Conservation (phyloP, 2,329 filamentous ascomycete species). For the Fusarium pseudonygamai region DNA sequence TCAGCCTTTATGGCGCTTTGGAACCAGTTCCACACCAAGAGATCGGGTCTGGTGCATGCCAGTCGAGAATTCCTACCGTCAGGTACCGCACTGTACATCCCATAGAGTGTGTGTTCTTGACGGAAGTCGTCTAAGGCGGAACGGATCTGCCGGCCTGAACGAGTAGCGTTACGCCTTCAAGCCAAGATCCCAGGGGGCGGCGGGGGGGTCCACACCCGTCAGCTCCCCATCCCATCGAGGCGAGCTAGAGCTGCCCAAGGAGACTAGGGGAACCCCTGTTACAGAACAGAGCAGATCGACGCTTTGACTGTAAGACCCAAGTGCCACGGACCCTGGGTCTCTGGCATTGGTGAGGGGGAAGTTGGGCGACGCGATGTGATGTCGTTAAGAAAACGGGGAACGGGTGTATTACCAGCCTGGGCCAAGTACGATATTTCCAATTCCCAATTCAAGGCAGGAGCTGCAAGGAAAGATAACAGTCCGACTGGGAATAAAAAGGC, state of each 20-base stretch:
- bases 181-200: slow-evolving; percentile 14
- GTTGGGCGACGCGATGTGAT: background rate
- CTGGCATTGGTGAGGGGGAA: background rate
- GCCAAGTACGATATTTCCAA: background rate
- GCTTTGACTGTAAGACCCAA: slow-evolving; percentile 27
- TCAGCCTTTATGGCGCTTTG: slow-evolving; percentile 40
- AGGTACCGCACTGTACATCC: slow-evolving; percentile 21
- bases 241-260: background rate
- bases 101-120: background rate
- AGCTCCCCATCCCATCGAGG: slow-evolving; percentile 11
- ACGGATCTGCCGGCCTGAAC: slow-evolving; percentile 38
- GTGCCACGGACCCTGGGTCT: background rate
- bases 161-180: background rate
- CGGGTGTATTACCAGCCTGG: slow-evolving; percentile 3
- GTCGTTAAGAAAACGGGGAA: background rate
- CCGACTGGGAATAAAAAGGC: background rate
- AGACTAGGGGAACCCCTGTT: background rate
- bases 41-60: slow-evolving; percentile 11
- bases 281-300: slow-evolving; percentile 4
- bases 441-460: background rate
- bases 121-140: slow-evolving; percentile 28
- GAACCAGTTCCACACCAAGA: background rate
- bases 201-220: slow-evolving; percentile 12
- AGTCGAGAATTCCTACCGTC: background rate
- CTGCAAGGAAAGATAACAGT: background rate